Evolutionary conservation across 192 early-diverging fungal species (phyloP).

Genomic region (Funneliformis mosseae): DNA sequence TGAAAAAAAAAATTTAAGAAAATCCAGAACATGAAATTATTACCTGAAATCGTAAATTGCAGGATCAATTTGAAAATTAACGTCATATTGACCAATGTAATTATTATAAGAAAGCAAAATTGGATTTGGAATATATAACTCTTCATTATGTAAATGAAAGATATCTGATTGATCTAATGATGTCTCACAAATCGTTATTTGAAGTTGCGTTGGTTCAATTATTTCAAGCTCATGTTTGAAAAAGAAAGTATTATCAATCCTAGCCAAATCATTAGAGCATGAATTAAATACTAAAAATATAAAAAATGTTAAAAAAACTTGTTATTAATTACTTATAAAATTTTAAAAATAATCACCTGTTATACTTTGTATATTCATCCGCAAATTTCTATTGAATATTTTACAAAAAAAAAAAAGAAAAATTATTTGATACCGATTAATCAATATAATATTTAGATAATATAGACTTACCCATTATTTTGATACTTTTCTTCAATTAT

Average conservation of each 20-base stretch:
- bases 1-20: neutral
- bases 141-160: neutral
- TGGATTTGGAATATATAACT: neutral
- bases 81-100: too few species aligned
- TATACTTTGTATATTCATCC: too few species aligned
- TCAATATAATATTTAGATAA: neutral
- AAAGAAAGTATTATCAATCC: too few species aligned
- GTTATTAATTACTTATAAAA: neutral
- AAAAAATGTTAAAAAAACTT: neutral
- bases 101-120: neutral
- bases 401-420: too few species aligned
- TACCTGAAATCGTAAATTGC: neutral
- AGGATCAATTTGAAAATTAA: too few species aligned
- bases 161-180: neutral
- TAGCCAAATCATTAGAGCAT: too few species aligned
- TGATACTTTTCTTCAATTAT: neutral
- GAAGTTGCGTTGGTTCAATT: neutral
- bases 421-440: too few species aligned
- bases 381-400: too few species aligned
- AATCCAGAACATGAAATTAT: neutral
- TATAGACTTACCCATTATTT: neutral
- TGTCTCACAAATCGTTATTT: neutral
- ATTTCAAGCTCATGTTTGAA: too few species aligned
- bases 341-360: neutral
- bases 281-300: too few species aligned